phyloP scores from a whole-genome alignment of 148 eudicot species.

The Chenopodium suecicum region DNA sequence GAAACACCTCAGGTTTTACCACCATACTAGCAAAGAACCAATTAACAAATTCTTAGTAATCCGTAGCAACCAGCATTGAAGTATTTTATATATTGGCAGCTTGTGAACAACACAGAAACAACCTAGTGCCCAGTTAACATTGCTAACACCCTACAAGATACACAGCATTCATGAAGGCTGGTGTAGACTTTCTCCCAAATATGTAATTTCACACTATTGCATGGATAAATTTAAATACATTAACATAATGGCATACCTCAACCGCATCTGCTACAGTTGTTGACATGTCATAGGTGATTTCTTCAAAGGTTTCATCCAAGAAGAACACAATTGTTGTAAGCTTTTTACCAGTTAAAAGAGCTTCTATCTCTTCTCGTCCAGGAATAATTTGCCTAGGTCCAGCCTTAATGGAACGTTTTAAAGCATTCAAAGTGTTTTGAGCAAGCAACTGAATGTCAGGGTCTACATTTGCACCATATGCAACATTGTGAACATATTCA shows the following conservation, averaged over 20 bases:
- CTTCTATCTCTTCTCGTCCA: slow-evolving; percentile 94
- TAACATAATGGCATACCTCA: slow-evolving; percentile 52
- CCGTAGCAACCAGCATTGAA: neutral
- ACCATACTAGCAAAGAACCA: neutral
- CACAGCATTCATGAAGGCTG: neutral
- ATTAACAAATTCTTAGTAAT: neutral
- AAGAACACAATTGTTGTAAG: slow-evolving; percentile 95
- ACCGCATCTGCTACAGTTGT: slow-evolving; percentile 97
- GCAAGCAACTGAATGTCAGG: slow-evolving; percentile 80
- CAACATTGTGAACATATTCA: slow-evolving; percentile 87
- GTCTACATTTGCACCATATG: slow-evolving; percentile 58
- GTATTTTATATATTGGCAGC: neutral
- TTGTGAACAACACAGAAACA: too few relatives aligned
- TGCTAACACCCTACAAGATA: neutral
- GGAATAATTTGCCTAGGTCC: slow-evolving; percentile 93
- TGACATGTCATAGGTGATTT: slow-evolving; percentile 91
- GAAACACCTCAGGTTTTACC: too few relatives aligned
- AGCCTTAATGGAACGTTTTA: slow-evolving; percentile 85
- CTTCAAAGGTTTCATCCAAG: slow-evolving; percentile 98
- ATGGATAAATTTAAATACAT: neutral
- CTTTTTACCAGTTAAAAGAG: slow-evolving; percentile 76
- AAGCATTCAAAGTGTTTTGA: slow-evolving; percentile 77
- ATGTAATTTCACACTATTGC: neutral
- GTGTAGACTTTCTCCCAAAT: neutral
- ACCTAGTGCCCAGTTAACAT: neutral